Conservation (phyloP, 1,139 yeast species). For the Kodamaea fungicola region DNA sequence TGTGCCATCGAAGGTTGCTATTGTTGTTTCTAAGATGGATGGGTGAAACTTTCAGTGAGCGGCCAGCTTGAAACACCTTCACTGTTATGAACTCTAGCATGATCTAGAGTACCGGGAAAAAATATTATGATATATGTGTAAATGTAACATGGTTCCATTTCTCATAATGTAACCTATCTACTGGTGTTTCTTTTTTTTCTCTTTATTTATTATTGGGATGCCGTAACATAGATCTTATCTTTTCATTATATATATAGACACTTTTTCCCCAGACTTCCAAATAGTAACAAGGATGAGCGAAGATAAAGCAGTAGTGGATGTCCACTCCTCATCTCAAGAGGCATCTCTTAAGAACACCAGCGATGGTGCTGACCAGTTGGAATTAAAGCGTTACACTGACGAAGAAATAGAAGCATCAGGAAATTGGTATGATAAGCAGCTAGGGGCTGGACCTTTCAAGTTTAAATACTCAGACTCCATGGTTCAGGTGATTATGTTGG, state of each 20-base stretch:
- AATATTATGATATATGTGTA: not conserved
- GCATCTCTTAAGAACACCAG: constrained; percentile 7
- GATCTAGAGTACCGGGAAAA: no score
- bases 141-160: constrained; percentile 5
- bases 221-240: no score
- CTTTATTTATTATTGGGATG: not conserved
- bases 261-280: no score
- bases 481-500: constrained; percentile 43
- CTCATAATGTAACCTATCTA: not conserved
- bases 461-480: constrained; percentile 42
- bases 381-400: constrained; percentile 24
- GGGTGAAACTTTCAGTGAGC: no score
- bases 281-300: constrained; percentile 1
- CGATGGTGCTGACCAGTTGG: constrained; percentile 15
- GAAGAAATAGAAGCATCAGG: constrained; percentile 31
- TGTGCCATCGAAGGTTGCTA: not conserved
- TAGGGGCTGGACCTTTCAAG: constrained; percentile 14
- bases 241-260: no score
- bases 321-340: constrained; percentile 8
- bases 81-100: no score
- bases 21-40: no score
- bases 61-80: no score
- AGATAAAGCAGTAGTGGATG: constrained; percentile 9
- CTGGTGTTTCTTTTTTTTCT: not conserved
- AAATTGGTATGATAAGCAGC: constrained; percentile 40